phyloP scores from a whole-genome alignment of 2,329 filamentous ascomycete species.

The Cordyceps fumosorosea region DNA sequence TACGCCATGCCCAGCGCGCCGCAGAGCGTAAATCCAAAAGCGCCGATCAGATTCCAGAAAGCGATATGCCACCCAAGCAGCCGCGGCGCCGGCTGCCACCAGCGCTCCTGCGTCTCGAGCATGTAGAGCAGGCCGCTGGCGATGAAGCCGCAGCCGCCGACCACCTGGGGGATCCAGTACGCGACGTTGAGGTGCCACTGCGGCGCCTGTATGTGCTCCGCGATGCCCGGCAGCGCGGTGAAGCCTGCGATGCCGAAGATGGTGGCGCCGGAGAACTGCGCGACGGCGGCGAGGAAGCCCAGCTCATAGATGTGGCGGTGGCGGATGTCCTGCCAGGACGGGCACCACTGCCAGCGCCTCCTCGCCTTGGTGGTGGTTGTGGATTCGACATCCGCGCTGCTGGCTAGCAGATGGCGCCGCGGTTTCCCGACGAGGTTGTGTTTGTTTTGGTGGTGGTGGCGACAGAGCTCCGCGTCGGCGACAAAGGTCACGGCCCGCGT shows the following conservation, averaged over 20 bases:
- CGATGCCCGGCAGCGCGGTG: slow-evolving; percentile 46
- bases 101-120: slow-evolving; percentile 57
- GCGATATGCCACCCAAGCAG: slow-evolving; percentile 63
- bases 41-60: slow-evolving; percentile 58
- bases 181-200: slow-evolving; percentile 41
- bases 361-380: too few species aligned
- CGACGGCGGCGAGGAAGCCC: slow-evolving; percentile 54
- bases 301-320: slow-evolving; percentile 40
- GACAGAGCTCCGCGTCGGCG: neutral
- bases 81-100: slow-evolving; percentile 51
- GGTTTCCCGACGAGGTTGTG: neutral
- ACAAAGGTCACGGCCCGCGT: neutral
- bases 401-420: neutral
- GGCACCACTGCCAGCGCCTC: slow-evolving; percentile 4
- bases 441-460: slow-evolving; percentile 3
- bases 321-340: slow-evolving; percentile 5
- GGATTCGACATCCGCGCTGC: neutral
- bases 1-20: slow-evolving; percentile 42
- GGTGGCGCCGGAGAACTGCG: slow-evolving; percentile 52
- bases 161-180: slow-evolving; percentile 54
- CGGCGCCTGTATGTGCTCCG: slow-evolving; percentile 40
- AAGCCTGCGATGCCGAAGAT: slow-evolving; percentile 47
- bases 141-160: slow-evolving; percentile 58
- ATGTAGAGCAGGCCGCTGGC: slow-evolving; percentile 54
- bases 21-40: slow-evolving; percentile 50